Evolutionary conservation across 371 early-diverging fungal genomes (phyloP).

Genomic region (Syncephalis fuscata): DNA sequence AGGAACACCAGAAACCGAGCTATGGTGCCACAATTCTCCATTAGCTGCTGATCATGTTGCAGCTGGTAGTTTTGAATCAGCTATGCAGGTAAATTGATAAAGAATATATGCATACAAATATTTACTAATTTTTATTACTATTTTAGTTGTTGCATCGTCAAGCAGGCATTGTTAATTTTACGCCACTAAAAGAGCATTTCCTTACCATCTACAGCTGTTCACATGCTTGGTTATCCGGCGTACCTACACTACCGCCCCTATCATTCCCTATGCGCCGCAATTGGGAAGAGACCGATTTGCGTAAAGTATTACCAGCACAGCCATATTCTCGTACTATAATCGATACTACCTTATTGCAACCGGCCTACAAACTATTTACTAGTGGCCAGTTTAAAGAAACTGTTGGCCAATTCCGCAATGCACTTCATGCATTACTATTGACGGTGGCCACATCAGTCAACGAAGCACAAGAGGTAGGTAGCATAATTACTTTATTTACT

Average conservation of each 20-base stretch:
- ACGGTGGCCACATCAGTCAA: conserved; percentile 29
- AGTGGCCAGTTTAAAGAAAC: conserved; percentile 61
- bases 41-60: conserved; percentile 82
- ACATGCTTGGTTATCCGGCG: conserved; percentile 40
- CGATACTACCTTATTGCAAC: conserved; percentile 41
- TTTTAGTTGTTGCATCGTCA: conserved; percentile 59
- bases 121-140: no score
- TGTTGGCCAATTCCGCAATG: conserved; percentile 44
- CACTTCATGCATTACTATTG: conserved; percentile 58
- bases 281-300: conserved; percentile 27
- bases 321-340: conserved; percentile 26
- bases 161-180: conserved; percentile 77
- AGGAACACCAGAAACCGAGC: conserved; percentile 45
- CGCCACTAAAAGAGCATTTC: conserved; percentile 72
- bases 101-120: no score
- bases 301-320: conserved; percentile 31
- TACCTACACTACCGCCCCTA: conserved; percentile 39
- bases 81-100: conserved; percentile 39
- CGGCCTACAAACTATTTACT: conserved; percentile 60
- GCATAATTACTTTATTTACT: background rate
- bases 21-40: conserved; percentile 69
- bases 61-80: conserved; percentile 84
- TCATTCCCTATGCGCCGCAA: conserved; percentile 41
- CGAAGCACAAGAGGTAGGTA: conserved; percentile 48
- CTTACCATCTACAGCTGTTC: conserved; percentile 63